phyloP scores from a whole-genome alignment of 768 basidiomycete genomes.

The Serendipita vermifera region DNA sequence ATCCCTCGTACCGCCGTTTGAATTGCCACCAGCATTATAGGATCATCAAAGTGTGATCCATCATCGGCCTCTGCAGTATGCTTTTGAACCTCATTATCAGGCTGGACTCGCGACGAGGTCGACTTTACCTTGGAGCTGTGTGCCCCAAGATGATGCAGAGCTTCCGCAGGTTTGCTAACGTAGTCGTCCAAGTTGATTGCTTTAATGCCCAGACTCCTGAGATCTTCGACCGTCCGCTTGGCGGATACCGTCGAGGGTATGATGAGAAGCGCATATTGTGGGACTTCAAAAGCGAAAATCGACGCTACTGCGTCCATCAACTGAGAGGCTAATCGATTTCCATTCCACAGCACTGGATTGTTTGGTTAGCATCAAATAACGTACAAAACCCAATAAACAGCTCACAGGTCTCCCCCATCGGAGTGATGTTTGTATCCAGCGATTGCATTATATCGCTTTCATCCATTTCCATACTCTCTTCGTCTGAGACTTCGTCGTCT shows the following conservation, averaged over 20 bases:
- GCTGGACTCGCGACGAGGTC: too few relatives aligned
- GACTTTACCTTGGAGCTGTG: too few relatives aligned
- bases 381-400: too few relatives aligned
- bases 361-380: too few relatives aligned
- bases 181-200: conserved; percentile 42
- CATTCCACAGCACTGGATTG: background rate
- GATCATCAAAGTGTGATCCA: too few relatives aligned
- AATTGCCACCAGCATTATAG: conserved; percentile 54
- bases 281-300: conserved; percentile 60
- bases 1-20: conserved; percentile 58
- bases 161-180: background rate
- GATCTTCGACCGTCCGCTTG: conserved; percentile 48
- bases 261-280: conserved; percentile 52
- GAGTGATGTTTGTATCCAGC: too few relatives aligned
- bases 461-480: too few relatives aligned
- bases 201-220: conserved; percentile 52
- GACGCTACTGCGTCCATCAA: conserved; percentile 56
- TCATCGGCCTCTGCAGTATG: conserved; percentile 19
- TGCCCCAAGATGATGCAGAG: background rate
- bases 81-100: too few relatives aligned
- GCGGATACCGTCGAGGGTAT: conserved; percentile 50
- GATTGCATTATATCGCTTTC: too few relatives aligned
- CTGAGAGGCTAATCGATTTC: conserved; percentile 30
- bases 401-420: too few relatives aligned
- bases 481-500: too few relatives aligned